Evolutionary conservation across 2,329 filamentous ascomycete species (phyloP), one percentile per base, ranked within the genome.

Genomic region (Aureobasidium uvarum): DNA sequence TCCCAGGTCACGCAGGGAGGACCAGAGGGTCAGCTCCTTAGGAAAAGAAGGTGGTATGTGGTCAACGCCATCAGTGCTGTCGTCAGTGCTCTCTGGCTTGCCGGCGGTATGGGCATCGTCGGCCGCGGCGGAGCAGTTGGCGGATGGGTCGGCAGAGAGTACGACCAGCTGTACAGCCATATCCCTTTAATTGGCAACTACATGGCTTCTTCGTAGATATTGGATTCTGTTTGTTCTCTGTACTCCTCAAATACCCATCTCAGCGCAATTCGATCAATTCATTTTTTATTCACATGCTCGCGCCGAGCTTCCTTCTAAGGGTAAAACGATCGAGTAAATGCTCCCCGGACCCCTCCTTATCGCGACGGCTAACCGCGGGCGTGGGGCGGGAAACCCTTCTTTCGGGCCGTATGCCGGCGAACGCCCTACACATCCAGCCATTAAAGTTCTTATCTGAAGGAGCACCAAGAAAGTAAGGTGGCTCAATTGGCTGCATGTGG

Each of bases 141-240:
- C 4, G 92, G 92, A 0, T 97, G 92, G 92, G 82, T 96, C 64
- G 91, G 86, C 2, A 89, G 83, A 70, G 83, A 90, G 58, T 96
- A 94, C 77, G 89, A 97, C 78, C 84, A 86, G 58, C 80, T 96
- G 69, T 92, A 87, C 74, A 80, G 76, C 67, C 81, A 80, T 62
- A 80, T 89, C 48, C 87, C 87, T 1, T 70, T 87, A 14, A 72
- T 88, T 62, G 81, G 83, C 1, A 72, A 75, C 62, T 86, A 81
- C 79, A 73, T 81, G 69, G 65, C 64, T 45, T 54, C 46, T 36
- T 63, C 45, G 7, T 62, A 62, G 33, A 10, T 20, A 16, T 23
- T 13, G 45, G n/a, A 13, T 25, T 50, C 13, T 41, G 8, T 50
- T 51, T 48, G 11, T 60, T 48, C 20, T 23, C 56, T 60, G 20